Evolutionary conservation across 164 flowering plant species (phyloP).

Genomic region (Aristolochia californica): DNA sequence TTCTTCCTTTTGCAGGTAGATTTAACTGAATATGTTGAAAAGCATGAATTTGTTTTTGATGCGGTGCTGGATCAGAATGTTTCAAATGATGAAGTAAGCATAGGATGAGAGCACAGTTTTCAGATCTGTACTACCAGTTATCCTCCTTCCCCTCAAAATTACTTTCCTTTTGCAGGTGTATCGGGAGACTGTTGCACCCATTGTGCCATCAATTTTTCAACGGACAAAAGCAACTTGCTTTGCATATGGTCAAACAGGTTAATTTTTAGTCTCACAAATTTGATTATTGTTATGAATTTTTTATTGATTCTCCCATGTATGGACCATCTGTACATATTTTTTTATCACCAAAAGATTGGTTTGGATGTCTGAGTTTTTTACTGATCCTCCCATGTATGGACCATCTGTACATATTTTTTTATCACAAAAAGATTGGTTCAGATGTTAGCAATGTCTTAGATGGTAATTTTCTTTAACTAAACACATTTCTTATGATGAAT

Average conservation of each 20-base stretch:
- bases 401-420: too few species aligned
- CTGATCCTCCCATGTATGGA: neutral
- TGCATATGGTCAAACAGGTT: constrained; percentile 98
- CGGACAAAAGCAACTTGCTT: constrained; percentile 95
- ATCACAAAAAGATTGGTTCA: too few species aligned
- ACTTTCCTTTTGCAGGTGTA: constrained; percentile 49
- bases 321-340: too few species aligned
- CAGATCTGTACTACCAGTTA: too few species aligned
- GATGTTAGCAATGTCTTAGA: too few species aligned
- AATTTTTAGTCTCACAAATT: constrained; percentile 5
- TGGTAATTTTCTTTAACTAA: too few species aligned
- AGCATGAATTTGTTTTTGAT: constrained; percentile 90
- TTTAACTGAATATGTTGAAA: constrained; percentile 82
- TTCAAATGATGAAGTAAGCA: constrained; percentile 81
- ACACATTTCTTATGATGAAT: too few species aligned
- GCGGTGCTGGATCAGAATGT: constrained; percentile 81
- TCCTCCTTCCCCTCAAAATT: neutral
- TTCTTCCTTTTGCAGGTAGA: constrained; percentile 58
- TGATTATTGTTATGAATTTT: neutral
- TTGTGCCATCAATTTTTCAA: constrained; percentile 79
- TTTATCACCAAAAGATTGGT: too few species aligned
- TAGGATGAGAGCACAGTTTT: too few species aligned
- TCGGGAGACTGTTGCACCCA: constrained; percentile 77
- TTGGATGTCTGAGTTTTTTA: neutral
- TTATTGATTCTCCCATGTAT: neutral